These are phyloP conservation scores for Malassezia psittaci DNA, from an alignment of 1,284 basidiomycete species.

Conservation along the genomic window DNA sequence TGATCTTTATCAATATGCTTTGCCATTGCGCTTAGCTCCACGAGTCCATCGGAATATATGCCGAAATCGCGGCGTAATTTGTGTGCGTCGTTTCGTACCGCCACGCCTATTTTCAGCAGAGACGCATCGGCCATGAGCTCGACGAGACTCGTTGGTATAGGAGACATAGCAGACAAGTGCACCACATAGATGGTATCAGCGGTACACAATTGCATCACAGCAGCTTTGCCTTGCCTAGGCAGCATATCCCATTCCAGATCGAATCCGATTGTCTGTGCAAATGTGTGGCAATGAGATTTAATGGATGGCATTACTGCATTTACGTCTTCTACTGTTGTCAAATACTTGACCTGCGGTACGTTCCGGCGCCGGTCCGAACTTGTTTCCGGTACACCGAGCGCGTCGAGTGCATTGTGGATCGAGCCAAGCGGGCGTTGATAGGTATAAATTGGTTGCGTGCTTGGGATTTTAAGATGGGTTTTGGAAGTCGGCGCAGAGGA, in stretches of 20 bases:
- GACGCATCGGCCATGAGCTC: slow-evolving; percentile 21
- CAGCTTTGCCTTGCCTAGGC: slow-evolving; percentile 16
- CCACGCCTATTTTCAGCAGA: slow-evolving; percentile 33
- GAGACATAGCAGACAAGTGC: slow-evolving; percentile 24
- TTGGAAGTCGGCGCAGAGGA: not conserved
- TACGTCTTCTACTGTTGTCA: slow-evolving; percentile 18
- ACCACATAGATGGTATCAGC: slow-evolving; percentile 23
- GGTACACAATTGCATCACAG: slow-evolving; percentile 26
- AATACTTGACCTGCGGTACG: slow-evolving; percentile 20
- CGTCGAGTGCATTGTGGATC: not conserved
- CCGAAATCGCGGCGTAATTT: slow-evolving; percentile 34
- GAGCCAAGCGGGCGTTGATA: not conserved
- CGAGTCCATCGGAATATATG: slow-evolving; percentile 18
- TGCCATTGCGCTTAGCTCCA: slow-evolving; percentile 28
- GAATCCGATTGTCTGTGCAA: slow-evolving; percentile 23
- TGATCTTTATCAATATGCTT: slow-evolving; percentile 20
- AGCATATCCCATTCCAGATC: slow-evolving; percentile 33
- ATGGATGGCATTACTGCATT: slow-evolving; percentile 15
- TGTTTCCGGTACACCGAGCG: too few relatives aligned
- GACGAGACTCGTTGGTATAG: slow-evolving; percentile 11
- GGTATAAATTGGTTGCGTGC: not conserved
- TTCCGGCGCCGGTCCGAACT: not conserved
- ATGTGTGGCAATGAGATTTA: not conserved
- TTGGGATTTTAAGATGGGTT: too few relatives aligned
- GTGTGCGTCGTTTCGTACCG: slow-evolving; percentile 25